A percentile compares a stretch with the other conserved stretches of the same genome.
Evolutionary conservation across 2,329 filamentous ascomycete genomes (phyloP).

Genomic region (Fusarium papillatum): DNA sequence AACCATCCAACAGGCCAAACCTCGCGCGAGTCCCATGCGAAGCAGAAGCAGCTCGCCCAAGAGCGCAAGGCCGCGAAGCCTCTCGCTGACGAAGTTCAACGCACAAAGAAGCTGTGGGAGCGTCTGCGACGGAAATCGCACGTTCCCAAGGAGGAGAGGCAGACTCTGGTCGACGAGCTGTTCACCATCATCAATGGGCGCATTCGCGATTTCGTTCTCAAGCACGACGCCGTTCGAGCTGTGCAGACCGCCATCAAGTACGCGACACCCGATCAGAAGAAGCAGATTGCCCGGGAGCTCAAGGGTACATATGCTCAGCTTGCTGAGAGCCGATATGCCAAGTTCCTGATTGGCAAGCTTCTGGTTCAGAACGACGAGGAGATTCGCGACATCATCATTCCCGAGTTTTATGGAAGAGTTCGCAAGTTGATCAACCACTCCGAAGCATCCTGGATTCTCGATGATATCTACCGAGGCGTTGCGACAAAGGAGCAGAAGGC

Average conservation of each 20-base stretch:
- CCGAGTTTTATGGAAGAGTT: constrained; percentile 95
- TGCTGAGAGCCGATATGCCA: constrained; percentile 96
- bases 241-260: constrained; percentile 99
- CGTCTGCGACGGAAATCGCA: constrained; percentile 92
- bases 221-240: constrained; percentile 97
- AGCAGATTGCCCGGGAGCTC: constrained; percentile 88
- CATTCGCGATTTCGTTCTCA: constrained; percentile 96
- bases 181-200: constrained; percentile 92
- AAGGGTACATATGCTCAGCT: constrained; percentile 87
- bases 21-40: constrained; percentile 89
- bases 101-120: constrained; percentile 98
- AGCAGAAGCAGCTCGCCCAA: constrained; percentile 89
- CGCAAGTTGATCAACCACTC: constrained; percentile 95
- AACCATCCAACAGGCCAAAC: constrained; percentile 63
- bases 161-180: constrained; percentile 88
- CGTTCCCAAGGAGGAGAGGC: constrained; percentile 89
- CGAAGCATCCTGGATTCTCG: constrained; percentile 97
- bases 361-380: constrained; percentile 92
- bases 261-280: constrained; percentile 85
- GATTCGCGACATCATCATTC: constrained; percentile 89
- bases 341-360: constrained; percentile 96
- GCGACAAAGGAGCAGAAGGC: constrained; percentile 91
- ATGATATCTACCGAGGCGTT: constrained; percentile 93
- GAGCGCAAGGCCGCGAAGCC: constrained; percentile 96
- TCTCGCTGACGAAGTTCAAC: constrained; percentile 88